These are phyloP conservation scores for Butyriboletus loyo DNA, from an alignment of 768 basidiomycete genomes.

Conservation along the genomic window DNA sequence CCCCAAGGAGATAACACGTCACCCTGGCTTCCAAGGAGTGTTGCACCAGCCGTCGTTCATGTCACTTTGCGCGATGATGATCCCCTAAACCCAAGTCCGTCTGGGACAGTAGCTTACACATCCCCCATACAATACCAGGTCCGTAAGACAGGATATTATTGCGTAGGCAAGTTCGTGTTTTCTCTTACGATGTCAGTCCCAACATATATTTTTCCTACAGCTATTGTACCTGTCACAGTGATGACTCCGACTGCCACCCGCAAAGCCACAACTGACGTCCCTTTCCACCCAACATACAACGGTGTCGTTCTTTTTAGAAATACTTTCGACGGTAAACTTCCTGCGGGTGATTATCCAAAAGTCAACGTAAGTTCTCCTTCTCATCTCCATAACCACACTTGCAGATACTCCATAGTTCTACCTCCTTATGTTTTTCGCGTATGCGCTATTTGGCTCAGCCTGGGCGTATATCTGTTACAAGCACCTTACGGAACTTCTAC, in stretches of 20 bases:
- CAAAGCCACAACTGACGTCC: slow-evolving; percentile 48
- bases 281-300: slow-evolving; percentile 72
- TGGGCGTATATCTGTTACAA: slow-evolving; percentile 88
- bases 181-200: neutral
- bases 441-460: slow-evolving; percentile 57
- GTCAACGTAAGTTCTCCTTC: slow-evolving; percentile 65
- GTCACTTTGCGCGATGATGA: slow-evolving; percentile 20
- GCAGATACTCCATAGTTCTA: slow-evolving; percentile 62
- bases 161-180: slow-evolving; percentile 70
- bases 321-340: slow-evolving; percentile 81
- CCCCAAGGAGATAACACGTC: slow-evolving; percentile 46
- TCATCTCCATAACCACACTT: neutral
- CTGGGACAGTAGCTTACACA: slow-evolving; percentile 52
- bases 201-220: slow-evolving; percentile 37
- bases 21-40: slow-evolving; percentile 42
- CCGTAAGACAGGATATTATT: slow-evolving; percentile 90
- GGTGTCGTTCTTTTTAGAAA: slow-evolving; percentile 86
- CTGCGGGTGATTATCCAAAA: slow-evolving; percentile 96
- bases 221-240: slow-evolving; percentile 87
- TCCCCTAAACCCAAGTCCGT: slow-evolving; percentile 47
- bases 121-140: slow-evolving; percentile 82
- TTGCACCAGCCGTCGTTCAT: slow-evolving; percentile 8
- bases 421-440: slow-evolving; percentile 78
- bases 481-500: slow-evolving; percentile 79
- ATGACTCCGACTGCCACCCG: slow-evolving; percentile 36